A percentile compares a stretch with the other conserved stretches of the same genome.
Evolutionary conservation across 805 yeast species (phyloP).

Genomic region (Candida multigemmis): DNA sequence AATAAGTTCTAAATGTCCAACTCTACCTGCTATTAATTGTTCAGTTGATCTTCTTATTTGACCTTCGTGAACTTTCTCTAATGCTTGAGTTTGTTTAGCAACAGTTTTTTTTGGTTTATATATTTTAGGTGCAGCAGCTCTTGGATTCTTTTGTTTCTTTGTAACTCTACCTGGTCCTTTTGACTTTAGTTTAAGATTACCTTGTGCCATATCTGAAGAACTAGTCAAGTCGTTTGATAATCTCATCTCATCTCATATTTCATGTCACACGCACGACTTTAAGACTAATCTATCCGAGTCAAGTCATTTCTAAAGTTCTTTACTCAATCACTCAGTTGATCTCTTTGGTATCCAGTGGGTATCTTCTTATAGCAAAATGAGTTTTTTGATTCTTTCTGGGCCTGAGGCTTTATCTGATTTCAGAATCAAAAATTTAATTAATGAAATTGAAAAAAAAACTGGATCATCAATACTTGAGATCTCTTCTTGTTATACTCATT

Average conservation of each 20-base stretch:
- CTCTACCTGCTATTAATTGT: slow-evolving; percentile 76
- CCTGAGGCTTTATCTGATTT: slow-evolving; percentile 85
- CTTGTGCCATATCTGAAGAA: slow-evolving; percentile 61
- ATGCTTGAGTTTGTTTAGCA: slow-evolving; percentile 35
- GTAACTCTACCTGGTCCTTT: slow-evolving; percentile 48
- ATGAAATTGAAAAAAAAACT: slow-evolving; percentile 58
- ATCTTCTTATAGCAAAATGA: too few species aligned
- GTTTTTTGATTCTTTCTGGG: slow-evolving; percentile 59
- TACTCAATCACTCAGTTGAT: too few species aligned
- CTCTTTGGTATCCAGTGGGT: too few species aligned
- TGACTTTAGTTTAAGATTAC: slow-evolving; percentile 49
- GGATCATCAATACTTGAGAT: slow-evolving; percentile 56
- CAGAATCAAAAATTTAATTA: slow-evolving; percentile 65
- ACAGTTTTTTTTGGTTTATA: slow-evolving; percentile 59
- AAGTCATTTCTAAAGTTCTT: too few species aligned
- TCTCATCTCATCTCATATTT: slow-evolving; percentile 1
- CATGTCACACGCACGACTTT: slow-evolving; percentile 2
- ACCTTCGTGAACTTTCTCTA: slow-evolving; percentile 48
- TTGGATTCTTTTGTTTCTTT: slow-evolving; percentile 55
- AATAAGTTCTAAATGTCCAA: slow-evolving; percentile 86
- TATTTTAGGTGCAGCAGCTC: slow-evolving; percentile 64
- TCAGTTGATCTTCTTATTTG: slow-evolving; percentile 62
- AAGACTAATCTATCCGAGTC: too few species aligned
- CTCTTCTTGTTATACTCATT: slow-evolving; percentile 72
- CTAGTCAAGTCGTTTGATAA: not conserved